Evolutionary conservation across 768 basidiomycete genomes (phyloP).

Genomic region (Lentinula sp.): DNA sequence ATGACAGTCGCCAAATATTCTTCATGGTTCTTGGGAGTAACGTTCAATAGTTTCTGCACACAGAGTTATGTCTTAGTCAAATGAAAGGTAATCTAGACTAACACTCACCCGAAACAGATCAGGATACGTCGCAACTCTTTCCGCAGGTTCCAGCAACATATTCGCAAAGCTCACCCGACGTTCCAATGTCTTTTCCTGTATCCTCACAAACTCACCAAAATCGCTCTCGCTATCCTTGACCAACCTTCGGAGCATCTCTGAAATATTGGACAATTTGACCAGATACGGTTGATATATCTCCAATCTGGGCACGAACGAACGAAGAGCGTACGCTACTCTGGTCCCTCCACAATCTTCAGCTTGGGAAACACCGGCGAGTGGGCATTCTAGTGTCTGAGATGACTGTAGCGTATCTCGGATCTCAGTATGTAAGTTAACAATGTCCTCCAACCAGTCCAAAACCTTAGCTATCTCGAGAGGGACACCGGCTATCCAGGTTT

Average conservation of each 20-base stretch:
- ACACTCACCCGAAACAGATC: conserved; percentile 64
- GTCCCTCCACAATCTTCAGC: conserved; percentile 23
- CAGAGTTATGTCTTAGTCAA: conserved; percentile 5
- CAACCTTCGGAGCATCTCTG: conserved; percentile 44
- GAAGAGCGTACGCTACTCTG: conserved; percentile 51
- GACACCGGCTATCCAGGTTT: conserved; percentile 77
- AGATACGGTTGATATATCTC: conserved; percentile 89
- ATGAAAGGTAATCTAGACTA: background rate
- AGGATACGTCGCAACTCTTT: conserved; percentile 65
- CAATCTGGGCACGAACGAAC: conserved; percentile 55
- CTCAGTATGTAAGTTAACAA: conserved; percentile 69
- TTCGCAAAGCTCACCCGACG: conserved; percentile 49
- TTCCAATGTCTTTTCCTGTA: conserved; percentile 52
- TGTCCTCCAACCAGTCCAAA: conserved; percentile 88
- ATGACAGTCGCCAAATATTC: conserved; percentile 68
- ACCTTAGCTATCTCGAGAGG: conserved; percentile 63
- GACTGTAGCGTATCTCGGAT: conserved; percentile 46
- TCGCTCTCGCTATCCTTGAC: conserved; percentile 50
- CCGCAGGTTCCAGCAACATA: conserved; percentile 72
- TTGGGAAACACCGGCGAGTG: conserved; percentile 19
- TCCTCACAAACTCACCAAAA: conserved; percentile 78
- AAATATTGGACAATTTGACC: conserved; percentile 60
- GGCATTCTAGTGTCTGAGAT: conserved; percentile 31
- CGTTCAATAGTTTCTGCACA: conserved; percentile 57
- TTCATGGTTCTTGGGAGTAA: conserved; percentile 63